Evolutionary conservation across 805 yeast species (phyloP).

Genomic region (Wickerhamiella australiensis): DNA sequence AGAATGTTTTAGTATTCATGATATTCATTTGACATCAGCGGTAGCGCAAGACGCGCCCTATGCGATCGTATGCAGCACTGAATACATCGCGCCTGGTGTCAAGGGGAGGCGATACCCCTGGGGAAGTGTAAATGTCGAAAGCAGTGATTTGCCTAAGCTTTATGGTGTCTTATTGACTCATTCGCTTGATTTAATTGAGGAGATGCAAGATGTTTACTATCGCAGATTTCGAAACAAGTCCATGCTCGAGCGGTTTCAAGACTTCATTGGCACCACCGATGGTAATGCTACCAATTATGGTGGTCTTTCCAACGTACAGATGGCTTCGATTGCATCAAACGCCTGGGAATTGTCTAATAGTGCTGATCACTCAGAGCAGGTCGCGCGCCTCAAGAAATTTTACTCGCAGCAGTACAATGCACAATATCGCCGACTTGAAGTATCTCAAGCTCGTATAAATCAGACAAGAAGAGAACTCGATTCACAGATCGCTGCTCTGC

Average conservation of each 20-base stretch:
- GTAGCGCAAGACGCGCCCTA: neutral
- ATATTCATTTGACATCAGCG: neutral
- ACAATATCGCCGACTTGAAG: neutral
- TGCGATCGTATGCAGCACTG: neutral
- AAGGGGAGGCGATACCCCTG: neutral
- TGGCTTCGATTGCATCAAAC: neutral
- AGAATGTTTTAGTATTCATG: neutral
- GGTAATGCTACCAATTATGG: neutral
- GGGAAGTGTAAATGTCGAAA: neutral
- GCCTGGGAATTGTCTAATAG: neutral
- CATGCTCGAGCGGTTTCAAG: neutral
- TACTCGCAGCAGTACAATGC: neutral
- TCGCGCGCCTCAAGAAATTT: neutral
- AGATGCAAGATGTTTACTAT: neutral
- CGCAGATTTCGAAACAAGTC: neutral
- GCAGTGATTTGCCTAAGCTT: neutral
- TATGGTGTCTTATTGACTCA: neutral
- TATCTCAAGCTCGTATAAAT: neutral
- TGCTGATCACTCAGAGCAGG: neutral
- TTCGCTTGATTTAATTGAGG: neutral
- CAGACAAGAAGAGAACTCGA: neutral
- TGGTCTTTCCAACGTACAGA: neutral
- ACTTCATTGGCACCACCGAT: neutral
- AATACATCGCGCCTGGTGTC: neutral
- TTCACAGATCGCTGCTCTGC: neutral